phyloP scores from a whole-genome alignment of 495 filamentous ascomycete species.

The Annulohypoxylon maeteangense region DNA sequence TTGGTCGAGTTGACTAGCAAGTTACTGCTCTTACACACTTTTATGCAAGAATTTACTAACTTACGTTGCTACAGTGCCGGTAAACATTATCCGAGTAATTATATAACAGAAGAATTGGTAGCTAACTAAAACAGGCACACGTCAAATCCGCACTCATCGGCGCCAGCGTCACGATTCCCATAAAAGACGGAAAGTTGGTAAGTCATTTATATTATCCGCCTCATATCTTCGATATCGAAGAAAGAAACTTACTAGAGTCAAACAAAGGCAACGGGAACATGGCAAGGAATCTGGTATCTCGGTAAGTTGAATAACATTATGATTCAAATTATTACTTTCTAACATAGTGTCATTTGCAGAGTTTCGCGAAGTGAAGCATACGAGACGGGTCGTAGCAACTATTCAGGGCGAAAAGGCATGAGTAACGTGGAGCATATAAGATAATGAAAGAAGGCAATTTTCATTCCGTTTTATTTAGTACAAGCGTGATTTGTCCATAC shows the following conservation, averaged over 20 bases:
- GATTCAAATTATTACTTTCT: background rate
- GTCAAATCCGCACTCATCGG: constrained; percentile 91
- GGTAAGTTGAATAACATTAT: constrained; percentile 51
- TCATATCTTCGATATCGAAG: background rate
- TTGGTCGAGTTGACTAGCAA: background rate
- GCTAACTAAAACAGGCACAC: constrained; percentile 68
- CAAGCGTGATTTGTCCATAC: constrained; percentile 20
- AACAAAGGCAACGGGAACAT: constrained; percentile 61
- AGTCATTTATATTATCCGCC: constrained; percentile 46
- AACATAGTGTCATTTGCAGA: constrained; percentile 52
- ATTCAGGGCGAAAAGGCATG: constrained; percentile 88
- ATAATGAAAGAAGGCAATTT: background rate
- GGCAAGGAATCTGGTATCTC: constrained; percentile 93
- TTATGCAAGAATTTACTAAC: background rate
- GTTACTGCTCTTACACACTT: too few relatives aligned
- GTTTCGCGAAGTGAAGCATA: constrained; percentile 81
- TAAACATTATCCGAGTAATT: constrained; percentile 47
- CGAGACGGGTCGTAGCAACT: constrained; percentile 86
- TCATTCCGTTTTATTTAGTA: constrained; percentile 18
- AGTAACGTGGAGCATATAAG: constrained; percentile 14
- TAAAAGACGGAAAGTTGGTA: constrained; percentile 82
- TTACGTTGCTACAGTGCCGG: constrained; percentile 63
- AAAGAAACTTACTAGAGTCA: constrained; percentile 8
- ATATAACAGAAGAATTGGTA: constrained; percentile 29
- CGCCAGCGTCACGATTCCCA: constrained; percentile 87